Evolutionary conservation across 2,329 filamentous ascomycete species (phyloP).

Genomic region (Arthrocladium fulminans): DNA sequence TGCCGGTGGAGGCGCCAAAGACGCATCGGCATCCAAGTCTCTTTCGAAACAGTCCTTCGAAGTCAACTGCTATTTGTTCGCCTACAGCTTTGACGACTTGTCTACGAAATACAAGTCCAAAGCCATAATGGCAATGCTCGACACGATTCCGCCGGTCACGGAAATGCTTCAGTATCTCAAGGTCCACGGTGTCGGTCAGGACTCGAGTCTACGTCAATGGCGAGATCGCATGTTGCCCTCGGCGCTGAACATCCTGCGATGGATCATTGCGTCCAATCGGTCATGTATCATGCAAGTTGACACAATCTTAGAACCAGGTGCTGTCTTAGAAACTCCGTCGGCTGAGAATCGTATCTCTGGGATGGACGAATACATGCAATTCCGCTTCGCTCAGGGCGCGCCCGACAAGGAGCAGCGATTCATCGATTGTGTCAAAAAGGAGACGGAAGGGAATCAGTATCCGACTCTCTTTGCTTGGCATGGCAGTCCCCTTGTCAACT

Average conservation of each 20-base stretch:
- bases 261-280: conserved; percentile 84
- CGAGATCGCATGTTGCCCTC: conserved; percentile 53
- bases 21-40: neutral
- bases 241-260: conserved; percentile 61
- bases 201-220: conserved; percentile 44
- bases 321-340: neutral
- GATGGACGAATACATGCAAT: conserved; percentile 64
- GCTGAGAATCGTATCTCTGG: conserved; percentile 50
- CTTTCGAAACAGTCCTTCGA: neutral
- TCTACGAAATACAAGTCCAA: conserved; percentile 22
- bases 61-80: conserved; percentile 26
- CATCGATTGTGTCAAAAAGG: conserved; percentile 49
- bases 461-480: conserved; percentile 83
- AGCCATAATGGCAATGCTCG: conserved; percentile 29
- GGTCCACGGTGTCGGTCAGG: conserved; percentile 28
- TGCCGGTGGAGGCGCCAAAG: neutral
- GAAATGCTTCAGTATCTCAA: conserved; percentile 40
- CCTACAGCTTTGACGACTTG: conserved; percentile 35
- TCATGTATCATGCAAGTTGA: conserved; percentile 76
- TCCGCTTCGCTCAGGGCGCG: conserved; percentile 77
- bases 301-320: conserved; percentile 24
- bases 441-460: conserved; percentile 35
- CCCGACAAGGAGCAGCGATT: conserved; percentile 80
- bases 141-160: conserved; percentile 32
- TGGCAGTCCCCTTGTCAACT: conserved; percentile 66